A percentile compares a stretch with the other conserved stretches of the same genome.
Evolutionary conservation across 768 basidiomycete species (phyloP).

Genomic region (Punctularia strigosozonata): DNA sequence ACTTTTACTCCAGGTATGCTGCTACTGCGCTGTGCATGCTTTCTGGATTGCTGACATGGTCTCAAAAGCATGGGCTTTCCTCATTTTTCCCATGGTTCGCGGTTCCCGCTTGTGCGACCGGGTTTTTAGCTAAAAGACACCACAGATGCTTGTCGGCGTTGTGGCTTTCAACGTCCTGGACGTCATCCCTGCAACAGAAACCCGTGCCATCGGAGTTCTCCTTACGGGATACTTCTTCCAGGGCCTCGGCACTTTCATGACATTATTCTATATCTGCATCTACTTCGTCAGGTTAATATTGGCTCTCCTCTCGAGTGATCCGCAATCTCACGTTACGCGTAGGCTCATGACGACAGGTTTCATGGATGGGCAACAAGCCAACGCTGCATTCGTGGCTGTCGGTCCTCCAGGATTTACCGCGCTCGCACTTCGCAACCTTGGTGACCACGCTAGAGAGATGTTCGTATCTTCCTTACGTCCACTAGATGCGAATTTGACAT

Average conservation of each 20-base stretch:
- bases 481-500: too few relatives aligned
- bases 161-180: conserved; percentile 31
- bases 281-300: conserved; percentile 34
- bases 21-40: conserved; percentile 24
- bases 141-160: conserved; percentile 35
- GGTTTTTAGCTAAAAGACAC: too few relatives aligned
- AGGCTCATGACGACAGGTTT: conserved; percentile 28
- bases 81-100: conserved; percentile 25
- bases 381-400: conserved; percentile 33
- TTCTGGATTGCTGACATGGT: conserved; percentile 25
- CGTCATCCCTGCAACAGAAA: conserved; percentile 22
- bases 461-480: too few relatives aligned
- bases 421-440: conserved; percentile 32
- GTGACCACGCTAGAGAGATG: conserved; percentile 24
- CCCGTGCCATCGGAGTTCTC: conserved; percentile 27
- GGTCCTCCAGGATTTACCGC: conserved; percentile 40
- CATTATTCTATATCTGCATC: conserved; percentile 37
- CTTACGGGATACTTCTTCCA: conserved; percentile 35
- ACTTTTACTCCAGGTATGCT: conserved; percentile 25
- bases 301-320: too few relatives aligned
- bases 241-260: conserved; percentile 37
- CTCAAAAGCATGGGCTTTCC: conserved; percentile 22
- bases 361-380: conserved; percentile 34
- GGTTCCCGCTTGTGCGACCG: too few relatives aligned
- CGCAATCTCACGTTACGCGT: conserved; percentile 24